Conservation (phyloP, 1,284 basidiomycete species). For the Ceratobasidium papillatum region DNA sequence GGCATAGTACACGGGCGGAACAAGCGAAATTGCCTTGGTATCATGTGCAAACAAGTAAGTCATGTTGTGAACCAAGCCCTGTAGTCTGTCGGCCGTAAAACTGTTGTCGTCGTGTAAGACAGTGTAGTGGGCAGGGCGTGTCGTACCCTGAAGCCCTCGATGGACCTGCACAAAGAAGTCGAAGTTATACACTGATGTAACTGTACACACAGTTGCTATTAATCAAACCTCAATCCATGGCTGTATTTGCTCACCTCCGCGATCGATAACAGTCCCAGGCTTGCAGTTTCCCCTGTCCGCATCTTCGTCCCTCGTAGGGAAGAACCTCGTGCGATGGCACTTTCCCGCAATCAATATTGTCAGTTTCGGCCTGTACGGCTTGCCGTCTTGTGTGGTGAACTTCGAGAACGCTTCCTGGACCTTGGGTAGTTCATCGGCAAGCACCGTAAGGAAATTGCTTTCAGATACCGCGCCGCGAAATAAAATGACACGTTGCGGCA, state of each 20-base stretch:
- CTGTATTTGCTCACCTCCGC: constrained; percentile 53
- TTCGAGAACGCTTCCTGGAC: constrained; percentile 66
- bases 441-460: constrained; percentile 77
- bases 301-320: constrained; percentile 52
- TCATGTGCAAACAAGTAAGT: constrained; percentile 81
- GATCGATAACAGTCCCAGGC: constrained; percentile 79
- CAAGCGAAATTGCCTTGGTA: constrained; percentile 80
- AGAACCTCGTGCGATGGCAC: constrained; percentile 81
- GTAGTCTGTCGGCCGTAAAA: constrained; percentile 72
- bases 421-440: constrained; percentile 68
- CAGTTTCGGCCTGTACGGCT: constrained; percentile 68
- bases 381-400: constrained; percentile 49
- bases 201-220: constrained; percentile 43
- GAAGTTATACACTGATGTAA: constrained; percentile 75
- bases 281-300: constrained; percentile 72
- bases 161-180: constrained; percentile 84
- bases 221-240: not conserved
- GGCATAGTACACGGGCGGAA: constrained; percentile 59
- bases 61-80: constrained; percentile 64
- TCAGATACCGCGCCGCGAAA: constrained; percentile 75
- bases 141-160: constrained; percentile 67
- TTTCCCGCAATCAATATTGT: constrained; percentile 67
- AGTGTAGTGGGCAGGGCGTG: constrained; percentile 77
- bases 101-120: constrained; percentile 77
- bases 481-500: constrained; percentile 72